A percentile compares a stretch with the other conserved stretches of the same genome.
phyloP scores from a whole-genome alignment of 2,329 filamentous ascomycete species.

The Clonostachys rhizophaga region DNA sequence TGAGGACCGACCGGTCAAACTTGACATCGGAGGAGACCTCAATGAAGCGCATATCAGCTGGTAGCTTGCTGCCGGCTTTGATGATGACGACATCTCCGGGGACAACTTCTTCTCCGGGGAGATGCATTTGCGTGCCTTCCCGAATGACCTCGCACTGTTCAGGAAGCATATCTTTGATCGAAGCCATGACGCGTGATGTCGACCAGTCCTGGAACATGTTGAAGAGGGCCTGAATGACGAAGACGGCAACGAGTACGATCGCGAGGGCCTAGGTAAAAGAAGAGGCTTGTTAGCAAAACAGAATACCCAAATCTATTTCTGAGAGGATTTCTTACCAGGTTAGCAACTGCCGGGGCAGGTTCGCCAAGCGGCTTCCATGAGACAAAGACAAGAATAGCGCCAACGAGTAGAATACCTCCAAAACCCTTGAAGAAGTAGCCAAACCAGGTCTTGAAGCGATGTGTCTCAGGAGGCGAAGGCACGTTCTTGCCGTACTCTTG shows the following conservation, averaged over 20 bases:
- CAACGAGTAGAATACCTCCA: constrained; percentile 64
- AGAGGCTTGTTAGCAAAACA: neutral
- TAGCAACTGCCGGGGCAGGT: constrained; percentile 60
- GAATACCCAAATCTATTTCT: neutral
- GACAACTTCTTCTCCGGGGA: constrained; percentile 47
- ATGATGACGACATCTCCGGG: constrained; percentile 67
- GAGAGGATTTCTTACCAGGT: constrained; percentile 30
- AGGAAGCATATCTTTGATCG: constrained; percentile 76
- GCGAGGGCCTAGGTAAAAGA: constrained; percentile 48
- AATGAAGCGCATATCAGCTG: constrained; percentile 68
- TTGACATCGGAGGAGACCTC: constrained; percentile 64
- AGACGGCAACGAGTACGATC: constrained; percentile 68
- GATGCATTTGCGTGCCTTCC: constrained; percentile 32
- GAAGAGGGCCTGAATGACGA: constrained; percentile 64
- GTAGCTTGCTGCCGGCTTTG: constrained; percentile 68
- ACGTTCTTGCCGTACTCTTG: constrained; percentile 63
- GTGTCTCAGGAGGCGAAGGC: constrained; percentile 60
- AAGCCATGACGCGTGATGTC: constrained; percentile 71
- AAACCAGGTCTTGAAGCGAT: constrained; percentile 50
- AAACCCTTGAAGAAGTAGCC: constrained; percentile 78
- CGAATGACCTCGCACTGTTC: constrained; percentile 64
- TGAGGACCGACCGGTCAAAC: constrained; percentile 71
- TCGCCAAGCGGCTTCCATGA: constrained; percentile 72
- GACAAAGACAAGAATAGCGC: constrained; percentile 68
- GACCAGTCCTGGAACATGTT: constrained; percentile 73